These are phyloP conservation scores for Spinellus fusiger DNA, from an alignment of 192 early-diverging fungal species.

Conservation along the genomic window DNA sequence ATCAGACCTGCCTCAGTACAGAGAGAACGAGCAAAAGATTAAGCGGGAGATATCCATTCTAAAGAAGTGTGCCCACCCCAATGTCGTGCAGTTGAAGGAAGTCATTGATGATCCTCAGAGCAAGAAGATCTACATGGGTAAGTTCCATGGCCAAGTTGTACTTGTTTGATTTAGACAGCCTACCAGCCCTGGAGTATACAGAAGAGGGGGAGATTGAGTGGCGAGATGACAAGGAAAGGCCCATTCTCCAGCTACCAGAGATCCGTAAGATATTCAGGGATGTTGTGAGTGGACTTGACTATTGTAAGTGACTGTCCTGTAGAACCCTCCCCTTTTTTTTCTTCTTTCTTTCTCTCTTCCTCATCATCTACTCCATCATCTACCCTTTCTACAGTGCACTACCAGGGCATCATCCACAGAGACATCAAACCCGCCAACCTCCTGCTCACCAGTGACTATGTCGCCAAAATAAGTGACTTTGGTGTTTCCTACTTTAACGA, in stretches of 20 bases:
- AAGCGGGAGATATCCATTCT: conserved; percentile 92
- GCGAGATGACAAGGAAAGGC: conserved; percentile 65
- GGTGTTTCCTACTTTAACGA: conserved; percentile 88
- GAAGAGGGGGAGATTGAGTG: conserved; percentile 91
- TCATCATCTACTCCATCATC: background rate
- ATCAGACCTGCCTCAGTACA: conserved; percentile 26
- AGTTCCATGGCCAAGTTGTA: background rate
- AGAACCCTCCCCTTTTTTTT: background rate
- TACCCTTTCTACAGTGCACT: conserved; percentile 60
- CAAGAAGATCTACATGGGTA: conserved; percentile 89
- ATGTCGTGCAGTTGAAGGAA: conserved; percentile 85
- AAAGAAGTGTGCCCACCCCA: conserved; percentile 92
- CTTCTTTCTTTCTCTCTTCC: background rate
- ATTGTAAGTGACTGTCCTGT: conserved; percentile 50
- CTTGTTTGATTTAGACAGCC: background rate
- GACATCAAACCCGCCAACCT: conserved; percentile 99
- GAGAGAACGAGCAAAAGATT: conserved; percentile 74
- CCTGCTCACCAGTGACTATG: conserved; percentile 63
- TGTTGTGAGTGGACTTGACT: conserved; percentile 88
- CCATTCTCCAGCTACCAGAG: conserved; percentile 56
- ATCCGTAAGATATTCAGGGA: conserved; percentile 86
- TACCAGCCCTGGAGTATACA: conserved; percentile 72
- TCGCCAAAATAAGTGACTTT: conserved; percentile 97
- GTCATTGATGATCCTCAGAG: conserved; percentile 93
- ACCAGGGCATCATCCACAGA: conserved; percentile 93